Conservation (phyloP, 768 basidiomycete species). For the Russula lepida region DNA sequence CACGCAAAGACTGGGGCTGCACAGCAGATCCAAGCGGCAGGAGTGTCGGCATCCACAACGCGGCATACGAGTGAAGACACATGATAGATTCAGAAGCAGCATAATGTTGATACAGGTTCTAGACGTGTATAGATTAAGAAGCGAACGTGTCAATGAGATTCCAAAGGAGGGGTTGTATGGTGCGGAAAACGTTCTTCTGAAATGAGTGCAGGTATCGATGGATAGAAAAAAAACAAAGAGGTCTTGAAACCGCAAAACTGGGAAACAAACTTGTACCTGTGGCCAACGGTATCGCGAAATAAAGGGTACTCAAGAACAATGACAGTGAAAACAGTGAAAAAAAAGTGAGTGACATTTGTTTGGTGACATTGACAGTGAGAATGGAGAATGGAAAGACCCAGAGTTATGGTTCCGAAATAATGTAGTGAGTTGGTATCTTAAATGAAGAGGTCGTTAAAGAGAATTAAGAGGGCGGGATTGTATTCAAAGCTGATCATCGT, state of each 20-base stretch:
- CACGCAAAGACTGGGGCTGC: conserved; percentile 95
- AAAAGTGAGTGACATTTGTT: conserved; percentile 12
- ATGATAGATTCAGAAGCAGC: conserved; percentile 18
- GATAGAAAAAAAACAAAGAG: background rate
- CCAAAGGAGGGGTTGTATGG: conserved; percentile 20
- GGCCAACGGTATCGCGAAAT: conserved; percentile 22
- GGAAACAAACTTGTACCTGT: conserved; percentile 6
- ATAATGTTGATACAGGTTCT: conserved; percentile 29
- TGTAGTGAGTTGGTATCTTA: conserved; percentile 18
- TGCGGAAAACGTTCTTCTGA: conserved; percentile 12
- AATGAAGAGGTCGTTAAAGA: conserved; percentile 11
- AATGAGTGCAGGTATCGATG: conserved; percentile 19
- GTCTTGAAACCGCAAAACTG: conserved; percentile 6
- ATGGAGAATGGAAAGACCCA: conserved; percentile 20
- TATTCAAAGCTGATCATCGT: conserved; percentile 22
- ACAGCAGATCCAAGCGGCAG: conserved; percentile 90
- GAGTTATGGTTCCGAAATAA: conserved; percentile 22
- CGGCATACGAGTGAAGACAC: conserved; percentile 51
- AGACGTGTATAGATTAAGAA: conserved; percentile 25
- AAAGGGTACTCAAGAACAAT: conserved; percentile 13
- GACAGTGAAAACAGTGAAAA: conserved; percentile 12
- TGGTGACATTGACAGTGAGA: conserved; percentile 22
- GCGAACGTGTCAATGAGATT: conserved; percentile 22
- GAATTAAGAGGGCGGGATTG: conserved; percentile 23
- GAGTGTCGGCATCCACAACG: conserved; percentile 91